Base-by-base conservation (phyloP, 805 yeast species). In the Cyberlindnera euphorbiae region DNA sequence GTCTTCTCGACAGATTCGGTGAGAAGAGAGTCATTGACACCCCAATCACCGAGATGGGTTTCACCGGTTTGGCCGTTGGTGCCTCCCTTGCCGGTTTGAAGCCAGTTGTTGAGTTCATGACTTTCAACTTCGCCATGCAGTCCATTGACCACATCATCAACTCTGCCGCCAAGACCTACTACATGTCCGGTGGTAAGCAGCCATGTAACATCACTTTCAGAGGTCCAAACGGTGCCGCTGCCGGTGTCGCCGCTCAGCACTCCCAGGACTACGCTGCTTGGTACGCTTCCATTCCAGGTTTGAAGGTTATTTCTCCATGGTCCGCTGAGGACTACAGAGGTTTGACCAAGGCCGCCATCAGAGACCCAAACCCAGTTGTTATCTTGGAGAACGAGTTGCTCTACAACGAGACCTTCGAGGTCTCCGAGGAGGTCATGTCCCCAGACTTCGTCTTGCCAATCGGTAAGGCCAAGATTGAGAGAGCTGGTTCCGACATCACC, bases 171-270 rank as follows among this genome's bases (percentile, higher is more conserved):
- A 93, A 90, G 75, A 93, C 98, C 33, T 87, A 79, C 67, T 93
- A 93, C 73, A 93, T 93, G 99, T 86, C 96, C 47, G 99, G 99
- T 64, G 99, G 99, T 73, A 84, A 80, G 46, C 96, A 89, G 68
- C 90, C 90, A 46, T 89, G 97, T 74, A 89, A 86, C 68, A 86
- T 90, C 59, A 89, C 95, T 37, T 93, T 93, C 75, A 82, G 99
- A 70, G 99, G 99, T 58, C 97, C 99, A 45, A 93, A 93, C 66
- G 99, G 98, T 67, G 96, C 98, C 33, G 96, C 98, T 52, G 97
- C 97, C 33, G 97, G 97, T 77, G 98, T 93, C 53, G 99, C 78
- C 55, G 99, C 99, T 41, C 99, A 93, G 70, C 99, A 93, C 71
- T 93, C 98, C 18, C 99, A 93, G 71, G 95, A 88, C 69, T 93